Conservation (phyloP, 2,329 filamentous ascomycete genomes). For the Xenoacremonium recifei region DNA sequence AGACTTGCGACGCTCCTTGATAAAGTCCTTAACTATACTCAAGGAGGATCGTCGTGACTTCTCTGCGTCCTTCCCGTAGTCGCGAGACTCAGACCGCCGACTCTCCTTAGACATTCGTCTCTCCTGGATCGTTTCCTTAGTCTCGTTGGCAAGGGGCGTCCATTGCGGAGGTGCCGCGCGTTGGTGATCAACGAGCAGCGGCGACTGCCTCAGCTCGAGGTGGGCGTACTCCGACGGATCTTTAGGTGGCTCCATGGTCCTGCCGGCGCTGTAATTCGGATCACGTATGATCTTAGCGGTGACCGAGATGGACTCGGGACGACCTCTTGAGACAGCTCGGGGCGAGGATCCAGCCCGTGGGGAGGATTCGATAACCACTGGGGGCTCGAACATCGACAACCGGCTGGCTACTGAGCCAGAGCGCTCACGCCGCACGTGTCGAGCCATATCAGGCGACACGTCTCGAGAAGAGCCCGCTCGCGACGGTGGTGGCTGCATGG, state of each 20-base stretch:
- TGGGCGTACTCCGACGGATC: slow-evolving; percentile 45
- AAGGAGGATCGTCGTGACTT: slow-evolving; percentile 56
- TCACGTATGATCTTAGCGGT: slow-evolving; percentile 81
- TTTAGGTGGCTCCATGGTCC: slow-evolving; percentile 38
- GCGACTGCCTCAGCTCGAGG: slow-evolving; percentile 57
- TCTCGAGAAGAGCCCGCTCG: slow-evolving; percentile 38
- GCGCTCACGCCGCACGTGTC: slow-evolving; percentile 39
- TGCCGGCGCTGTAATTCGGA: slow-evolving; percentile 42
- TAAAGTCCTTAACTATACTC: slow-evolving; percentile 58
- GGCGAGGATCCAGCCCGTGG: slow-evolving; percentile 19
- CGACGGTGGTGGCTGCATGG: slow-evolving; percentile 32
- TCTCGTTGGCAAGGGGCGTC: slow-evolving; percentile 22
- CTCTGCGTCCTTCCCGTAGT: slow-evolving; percentile 33
- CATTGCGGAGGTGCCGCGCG: slow-evolving; percentile 28
- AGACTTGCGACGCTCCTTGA: slow-evolving; percentile 57
- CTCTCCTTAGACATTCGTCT: slow-evolving; percentile 44
- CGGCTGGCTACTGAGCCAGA: slow-evolving; percentile 56
- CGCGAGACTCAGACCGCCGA: slow-evolving; percentile 33
- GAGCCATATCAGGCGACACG: slow-evolving; percentile 35
- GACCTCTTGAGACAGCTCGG: slow-evolving; percentile 40
- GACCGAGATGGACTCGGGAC: slow-evolving; percentile 80
- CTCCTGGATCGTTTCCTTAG: slow-evolving; percentile 48
- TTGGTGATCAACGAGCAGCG: slow-evolving; percentile 57
- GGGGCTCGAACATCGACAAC: slow-evolving; percentile 53
- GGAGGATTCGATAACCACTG: too few species aligned